These are phyloP conservation scores for Backusella psychrophila DNA, from an alignment of 192 early-diverging fungal genomes.

Conservation along the genomic window DNA sequence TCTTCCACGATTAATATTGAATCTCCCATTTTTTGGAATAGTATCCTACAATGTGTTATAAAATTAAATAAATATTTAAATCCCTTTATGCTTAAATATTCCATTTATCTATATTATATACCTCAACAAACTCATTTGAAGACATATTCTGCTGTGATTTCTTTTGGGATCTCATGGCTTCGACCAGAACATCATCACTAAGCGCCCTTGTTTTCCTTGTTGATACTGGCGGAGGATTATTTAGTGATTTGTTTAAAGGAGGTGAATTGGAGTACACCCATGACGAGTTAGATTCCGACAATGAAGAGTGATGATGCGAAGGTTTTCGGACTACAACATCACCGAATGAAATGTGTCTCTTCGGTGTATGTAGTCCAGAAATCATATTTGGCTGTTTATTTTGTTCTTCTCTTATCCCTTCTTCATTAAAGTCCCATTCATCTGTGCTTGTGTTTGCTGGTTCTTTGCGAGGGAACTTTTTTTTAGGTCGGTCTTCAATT, in stretches of 20 bases:
- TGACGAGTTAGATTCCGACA: slow-evolving; percentile 1
- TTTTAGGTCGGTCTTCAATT: slow-evolving; percentile 65
- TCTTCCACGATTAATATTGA: not conserved
- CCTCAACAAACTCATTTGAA: not conserved
- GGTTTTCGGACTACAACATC: slow-evolving; percentile 35
- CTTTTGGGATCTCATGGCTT: slow-evolving; percentile 1
- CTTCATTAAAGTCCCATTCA: slow-evolving; percentile 67
- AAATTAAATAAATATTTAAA: not conserved
- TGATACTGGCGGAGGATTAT: slow-evolving; percentile 11
- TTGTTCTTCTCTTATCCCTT: not conserved
- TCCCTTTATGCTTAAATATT: not conserved
- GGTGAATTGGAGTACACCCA: slow-evolving; percentile 1
- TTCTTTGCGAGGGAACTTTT: slow-evolving; percentile 43
- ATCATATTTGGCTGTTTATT: slow-evolving; percentile 9
- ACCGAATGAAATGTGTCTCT: slow-evolving; percentile 45
- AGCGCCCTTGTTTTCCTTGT: slow-evolving; percentile 23
- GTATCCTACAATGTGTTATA: not conserved
- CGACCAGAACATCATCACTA: slow-evolving; percentile 7
- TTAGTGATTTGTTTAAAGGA: not conserved
- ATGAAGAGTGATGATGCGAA: slow-evolving; percentile 7
- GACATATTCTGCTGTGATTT: not conserved
- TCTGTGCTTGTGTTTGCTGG: slow-evolving; percentile 42
- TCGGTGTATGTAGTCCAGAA: not conserved
- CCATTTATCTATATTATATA: not conserved
- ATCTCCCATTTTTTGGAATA: not conserved